Evolutionary conservation across 352 stramenopile genomes (phyloP).

Genomic region (Phytophthora ohioensis): DNA sequence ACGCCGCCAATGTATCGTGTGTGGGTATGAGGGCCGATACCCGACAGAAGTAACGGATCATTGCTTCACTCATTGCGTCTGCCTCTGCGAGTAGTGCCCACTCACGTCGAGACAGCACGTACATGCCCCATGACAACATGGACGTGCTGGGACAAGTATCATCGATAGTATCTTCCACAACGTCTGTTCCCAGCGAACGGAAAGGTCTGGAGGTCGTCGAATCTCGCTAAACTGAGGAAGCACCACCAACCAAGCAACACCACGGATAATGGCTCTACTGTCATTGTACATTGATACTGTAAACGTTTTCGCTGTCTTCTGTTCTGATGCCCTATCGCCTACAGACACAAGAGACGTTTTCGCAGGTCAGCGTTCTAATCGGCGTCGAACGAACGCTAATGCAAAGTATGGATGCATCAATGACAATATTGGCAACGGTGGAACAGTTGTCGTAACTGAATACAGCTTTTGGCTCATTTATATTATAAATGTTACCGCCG

Average conservation of each 20-base stretch:
- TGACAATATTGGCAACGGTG: too few relatives aligned
- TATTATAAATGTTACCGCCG: too few relatives aligned
- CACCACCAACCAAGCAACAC: neutral
- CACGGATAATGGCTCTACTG: neutral
- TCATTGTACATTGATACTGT: too few relatives aligned
- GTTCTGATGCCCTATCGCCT: too few relatives aligned
- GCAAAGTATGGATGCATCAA: too few relatives aligned
- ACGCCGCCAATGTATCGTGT: neutral
- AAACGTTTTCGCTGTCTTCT: too few relatives aligned
- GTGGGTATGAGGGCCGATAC: neutral
- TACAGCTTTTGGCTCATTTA: too few relatives aligned
- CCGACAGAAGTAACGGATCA: conserved; percentile 8
- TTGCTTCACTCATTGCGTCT: neutral
- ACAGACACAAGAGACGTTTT: too few relatives aligned
- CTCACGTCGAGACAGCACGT: neutral
- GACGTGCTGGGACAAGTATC: conserved; percentile 21
- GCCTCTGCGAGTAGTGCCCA: conserved; percentile 5
- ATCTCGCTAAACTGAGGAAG: neutral
- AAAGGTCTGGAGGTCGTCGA: neutral
- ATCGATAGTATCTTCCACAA: neutral
- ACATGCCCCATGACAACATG: neutral
- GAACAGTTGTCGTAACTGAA: too few relatives aligned
- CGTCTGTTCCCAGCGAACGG: neutral
- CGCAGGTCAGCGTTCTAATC: too few relatives aligned
- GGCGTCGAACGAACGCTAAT: too few relatives aligned